Evolutionary conservation across 1,284 basidiomycete species (phyloP).

Genomic region (Puccinia novopanici): DNA sequence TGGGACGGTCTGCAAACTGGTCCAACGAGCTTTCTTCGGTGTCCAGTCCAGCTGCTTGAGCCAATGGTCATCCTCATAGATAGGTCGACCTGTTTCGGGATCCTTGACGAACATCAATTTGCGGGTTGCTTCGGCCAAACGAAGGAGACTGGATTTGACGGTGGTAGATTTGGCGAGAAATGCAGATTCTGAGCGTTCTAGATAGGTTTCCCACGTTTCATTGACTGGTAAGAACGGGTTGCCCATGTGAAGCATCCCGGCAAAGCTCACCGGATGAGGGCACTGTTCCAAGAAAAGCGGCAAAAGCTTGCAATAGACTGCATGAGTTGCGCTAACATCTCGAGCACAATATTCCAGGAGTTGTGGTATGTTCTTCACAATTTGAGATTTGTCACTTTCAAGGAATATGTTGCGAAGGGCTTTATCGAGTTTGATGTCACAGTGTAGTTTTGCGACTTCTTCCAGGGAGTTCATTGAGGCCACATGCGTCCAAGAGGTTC

Average conservation of each 20-base stretch:
- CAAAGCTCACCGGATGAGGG: constrained; percentile 89
- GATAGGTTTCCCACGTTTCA: constrained; percentile 80
- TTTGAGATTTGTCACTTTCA: constrained; percentile 67
- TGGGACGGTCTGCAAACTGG: not conserved
- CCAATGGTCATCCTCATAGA: constrained; percentile 81
- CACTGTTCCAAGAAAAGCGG: constrained; percentile 81
- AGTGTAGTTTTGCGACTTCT: constrained; percentile 89
- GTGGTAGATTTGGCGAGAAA: constrained; percentile 75
- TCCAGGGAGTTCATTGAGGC: constrained; percentile 88
- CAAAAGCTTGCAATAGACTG: constrained; percentile 77
- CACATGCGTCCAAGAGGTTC: constrained; percentile 79
- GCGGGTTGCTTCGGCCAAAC: constrained; percentile 66
- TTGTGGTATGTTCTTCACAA: constrained; percentile 70
- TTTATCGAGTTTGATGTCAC: constrained; percentile 79
- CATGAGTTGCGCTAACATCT: constrained; percentile 82
- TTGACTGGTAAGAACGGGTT: constrained; percentile 89
- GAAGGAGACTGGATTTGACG: constrained; percentile 70
- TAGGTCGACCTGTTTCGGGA: constrained; percentile 56
- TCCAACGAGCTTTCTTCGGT: constrained; percentile 75
- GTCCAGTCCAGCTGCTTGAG: constrained; percentile 91
- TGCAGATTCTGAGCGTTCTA: constrained; percentile 73
- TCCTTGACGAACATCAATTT: constrained; percentile 55
- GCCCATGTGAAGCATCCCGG: constrained; percentile 88
- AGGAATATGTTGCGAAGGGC: constrained; percentile 74
- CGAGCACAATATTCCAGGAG: constrained; percentile 85